Conservation (phyloP, 2,329 filamentous ascomycete species). For the Colletotrichum liriopes region DNA sequence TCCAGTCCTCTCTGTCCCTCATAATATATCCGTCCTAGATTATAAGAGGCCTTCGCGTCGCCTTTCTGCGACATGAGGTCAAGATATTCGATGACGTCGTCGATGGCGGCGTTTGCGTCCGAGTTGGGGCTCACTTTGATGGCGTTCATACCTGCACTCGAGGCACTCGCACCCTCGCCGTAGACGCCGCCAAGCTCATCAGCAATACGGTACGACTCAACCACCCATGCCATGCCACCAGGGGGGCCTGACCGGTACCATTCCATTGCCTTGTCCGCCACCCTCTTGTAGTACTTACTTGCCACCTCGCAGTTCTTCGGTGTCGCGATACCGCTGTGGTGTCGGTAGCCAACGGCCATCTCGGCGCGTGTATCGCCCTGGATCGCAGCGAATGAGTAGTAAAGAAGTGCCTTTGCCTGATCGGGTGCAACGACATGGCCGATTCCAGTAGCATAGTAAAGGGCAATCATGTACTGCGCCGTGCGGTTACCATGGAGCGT, state of each 20-base stretch:
- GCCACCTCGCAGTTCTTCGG: slow-evolving; percentile 89
- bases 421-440: slow-evolving; percentile 85
- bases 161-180: slow-evolving; percentile 92
- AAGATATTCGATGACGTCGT: slow-evolving; percentile 95
- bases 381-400: slow-evolving; percentile 94
- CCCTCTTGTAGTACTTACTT: slow-evolving; percentile 90
- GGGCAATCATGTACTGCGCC: slow-evolving; percentile 94
- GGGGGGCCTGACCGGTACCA: slow-evolving; percentile 94
- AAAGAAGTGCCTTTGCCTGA: slow-evolving; percentile 92
- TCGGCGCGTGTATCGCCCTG: slow-evolving; percentile 87
- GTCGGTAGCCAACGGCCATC: slow-evolving; percentile 92
- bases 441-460: slow-evolving; percentile 96
- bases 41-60: slow-evolving; percentile 89
- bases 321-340: slow-evolving; percentile 88
- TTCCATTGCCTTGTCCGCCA: slow-evolving; percentile 91
- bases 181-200: slow-evolving; percentile 95
- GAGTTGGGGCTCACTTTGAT: slow-evolving; percentile 81
- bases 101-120: slow-evolving; percentile 87
- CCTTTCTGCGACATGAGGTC: slow-evolving; percentile 93
- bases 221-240: slow-evolving; percentile 83
- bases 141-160: slow-evolving; percentile 88
- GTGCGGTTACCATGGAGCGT: slow-evolving; percentile 86
- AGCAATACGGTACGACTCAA: slow-evolving; percentile 87
- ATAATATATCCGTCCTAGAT: slow-evolving; percentile 88
- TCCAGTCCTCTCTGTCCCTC: slow-evolving; percentile 85